Base-by-base conservation (phyloP, 2,329 filamentous ascomycete genomes). In the Verticillium nubilum region DNA sequence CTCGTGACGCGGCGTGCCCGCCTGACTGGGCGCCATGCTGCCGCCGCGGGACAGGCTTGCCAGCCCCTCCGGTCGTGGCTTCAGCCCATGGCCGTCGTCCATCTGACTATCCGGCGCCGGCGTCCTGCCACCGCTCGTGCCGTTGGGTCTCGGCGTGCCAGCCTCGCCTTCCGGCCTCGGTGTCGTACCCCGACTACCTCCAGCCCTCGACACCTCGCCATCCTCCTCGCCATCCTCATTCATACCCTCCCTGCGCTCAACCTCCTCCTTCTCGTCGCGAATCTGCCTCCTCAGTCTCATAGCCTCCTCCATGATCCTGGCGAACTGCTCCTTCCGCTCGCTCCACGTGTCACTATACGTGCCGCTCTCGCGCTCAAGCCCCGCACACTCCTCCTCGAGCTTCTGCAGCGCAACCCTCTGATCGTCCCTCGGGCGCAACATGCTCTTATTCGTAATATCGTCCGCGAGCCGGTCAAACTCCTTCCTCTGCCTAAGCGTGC, bases 261-360 rank as follows among this genome's bases (percentile, higher is more conserved):
- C 91, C 74, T 97, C 92, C 72, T 97, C 93, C 76, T 97, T 96
- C 79, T 97, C 94, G 69, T 97, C 93, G 62, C 92, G 87, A 69
- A 98, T 97, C 72, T 96, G 81, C 55, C 91, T 83, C 60, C 93
- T 81, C 72, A 98, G 82, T 64, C 91, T 82, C 84, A 90, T 90
- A n/a, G 92, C 92, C 77, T 97, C 94, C 61, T 93, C 90, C 70
- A 97, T 90, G 68, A 98, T 93, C 59, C 86, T 84, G 60, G 88
- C 90, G 73, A 97, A 97, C 74, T 97, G 92, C 66, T 92, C 90
- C 63, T 89, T 81, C 42, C 94, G 83, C 74, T 96, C 92, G 50
- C 84, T 80, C 93, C 93, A 97, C 0, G 91, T 95, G 64, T 82
- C 84, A 55, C 86, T 89, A 71, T 96, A 96, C 37, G 90, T 87